Evolutionary conservation across 805 yeast species (phyloP).

Genomic region (Maudiozyma pseudohumilis): DNA sequence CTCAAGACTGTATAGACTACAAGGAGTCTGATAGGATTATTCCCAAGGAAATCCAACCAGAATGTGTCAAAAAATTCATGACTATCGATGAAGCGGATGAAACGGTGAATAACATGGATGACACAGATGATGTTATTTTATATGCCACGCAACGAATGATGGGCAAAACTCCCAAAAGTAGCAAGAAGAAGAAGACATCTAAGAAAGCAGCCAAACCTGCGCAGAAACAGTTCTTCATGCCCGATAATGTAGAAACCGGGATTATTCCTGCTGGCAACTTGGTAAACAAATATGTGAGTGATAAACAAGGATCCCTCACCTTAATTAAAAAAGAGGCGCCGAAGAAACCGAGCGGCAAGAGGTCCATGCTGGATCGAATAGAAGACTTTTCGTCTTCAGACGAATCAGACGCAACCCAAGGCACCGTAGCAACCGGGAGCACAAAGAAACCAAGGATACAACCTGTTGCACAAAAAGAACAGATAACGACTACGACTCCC

Average conservation of each 20-base stretch:
- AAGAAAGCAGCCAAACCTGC: constrained; percentile 7
- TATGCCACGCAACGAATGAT: constrained; percentile 59
- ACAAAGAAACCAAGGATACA: background rate
- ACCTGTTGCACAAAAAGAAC: background rate
- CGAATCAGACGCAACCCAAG: background rate
- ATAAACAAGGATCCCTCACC: background rate
- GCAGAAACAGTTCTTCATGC: constrained; percentile 48
- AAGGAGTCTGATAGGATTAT: constrained; percentile 54
- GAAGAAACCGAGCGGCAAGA: background rate
- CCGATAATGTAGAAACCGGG: constrained; percentile 59
- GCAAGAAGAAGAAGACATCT: constrained; percentile 9
- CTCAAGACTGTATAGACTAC: constrained; percentile 36
- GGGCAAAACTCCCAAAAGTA: constrained; percentile 23
- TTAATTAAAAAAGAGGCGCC: background rate
- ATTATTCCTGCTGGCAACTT: constrained; percentile 44
- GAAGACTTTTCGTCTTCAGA: background rate
- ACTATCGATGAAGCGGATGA: constrained; percentile 64
- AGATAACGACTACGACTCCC: too few species aligned
- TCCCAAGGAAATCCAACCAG: constrained; percentile 49
- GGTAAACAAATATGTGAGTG: constrained; percentile 27
- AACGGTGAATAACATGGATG: constrained; percentile 42
- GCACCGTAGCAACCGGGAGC: background rate
- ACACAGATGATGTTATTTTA: constrained; percentile 57
- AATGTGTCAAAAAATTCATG: constrained; percentile 45
- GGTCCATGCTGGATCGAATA: constrained; percentile 1